Conservation (phyloP, 2,329 filamentous ascomycete genomes). For the Grosmannia clavigera region DNA sequence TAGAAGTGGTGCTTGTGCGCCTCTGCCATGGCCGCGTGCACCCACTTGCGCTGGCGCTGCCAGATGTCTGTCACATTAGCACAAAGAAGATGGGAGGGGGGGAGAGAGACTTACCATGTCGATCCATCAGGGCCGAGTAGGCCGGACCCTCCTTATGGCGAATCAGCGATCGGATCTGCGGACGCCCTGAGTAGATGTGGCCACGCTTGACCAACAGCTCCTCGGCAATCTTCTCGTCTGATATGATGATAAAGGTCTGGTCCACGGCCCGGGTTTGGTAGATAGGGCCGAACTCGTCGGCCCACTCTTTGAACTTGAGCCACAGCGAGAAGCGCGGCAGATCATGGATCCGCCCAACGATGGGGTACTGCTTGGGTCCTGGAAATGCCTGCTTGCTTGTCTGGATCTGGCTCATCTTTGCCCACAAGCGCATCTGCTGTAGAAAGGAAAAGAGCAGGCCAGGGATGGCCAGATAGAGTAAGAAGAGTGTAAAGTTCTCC, state of each 20-base stretch:
- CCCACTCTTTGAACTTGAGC: constrained; percentile 39
- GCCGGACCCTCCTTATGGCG: constrained; percentile 34
- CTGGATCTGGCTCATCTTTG: constrained; percentile 13
- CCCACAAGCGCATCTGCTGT: constrained; percentile 25
- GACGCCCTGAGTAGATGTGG: constrained; percentile 36
- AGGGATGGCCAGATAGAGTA: constrained; percentile 33
- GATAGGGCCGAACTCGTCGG: constrained; percentile 28
- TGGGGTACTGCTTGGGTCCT: constrained; percentile 32
- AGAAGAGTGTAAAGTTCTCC: constrained; percentile 26
- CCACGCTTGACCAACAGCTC: constrained; percentile 36
- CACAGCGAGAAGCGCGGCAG: constrained; percentile 32
- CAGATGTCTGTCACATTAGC: constrained; percentile 25
- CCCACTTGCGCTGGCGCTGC: constrained; percentile 37
- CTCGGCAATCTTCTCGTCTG: constrained; percentile 33
- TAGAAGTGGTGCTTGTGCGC: constrained; percentile 29
- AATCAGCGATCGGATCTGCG: constrained; percentile 35
- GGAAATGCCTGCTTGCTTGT: constrained; percentile 24
- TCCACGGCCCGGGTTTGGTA: constrained; percentile 28
- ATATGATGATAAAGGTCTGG: constrained; percentile 31
- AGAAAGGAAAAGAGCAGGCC: constrained; percentile 29
- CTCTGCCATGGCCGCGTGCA: constrained; percentile 32
- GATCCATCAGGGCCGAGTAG: constrained; percentile 38
- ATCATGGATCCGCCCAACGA: constrained; percentile 36
- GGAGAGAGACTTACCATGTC: constrained; percentile 25
- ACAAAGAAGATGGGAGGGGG: not conserved